These are phyloP conservation scores for Aspergillus mulundensis DNA, from an alignment of 495 filamentous ascomycete species.

Conservation along the genomic window DNA sequence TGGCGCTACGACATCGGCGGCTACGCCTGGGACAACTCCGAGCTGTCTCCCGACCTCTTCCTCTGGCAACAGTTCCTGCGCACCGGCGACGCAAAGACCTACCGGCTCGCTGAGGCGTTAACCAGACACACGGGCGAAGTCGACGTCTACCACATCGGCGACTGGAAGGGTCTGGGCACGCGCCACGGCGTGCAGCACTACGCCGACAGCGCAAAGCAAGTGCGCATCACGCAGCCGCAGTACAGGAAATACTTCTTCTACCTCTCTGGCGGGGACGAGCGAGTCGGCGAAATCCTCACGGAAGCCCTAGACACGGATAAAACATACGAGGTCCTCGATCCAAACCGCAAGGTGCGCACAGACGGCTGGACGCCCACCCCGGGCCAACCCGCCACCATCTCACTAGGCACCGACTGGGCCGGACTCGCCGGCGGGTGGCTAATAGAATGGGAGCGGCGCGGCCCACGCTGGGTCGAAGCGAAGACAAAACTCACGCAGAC, in stretches of 20 bases:
- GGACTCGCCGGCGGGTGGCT: constrained; percentile 44
- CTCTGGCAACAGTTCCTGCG: constrained; percentile 51
- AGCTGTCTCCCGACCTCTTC: constrained; percentile 49
- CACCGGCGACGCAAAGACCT: constrained; percentile 43
- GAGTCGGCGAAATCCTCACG: constrained; percentile 39
- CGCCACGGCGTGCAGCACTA: constrained; percentile 52
- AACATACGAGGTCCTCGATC: constrained; percentile 41
- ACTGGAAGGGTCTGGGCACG: constrained; percentile 46
- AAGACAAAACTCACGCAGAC: constrained; percentile 32
- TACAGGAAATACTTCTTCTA: constrained; percentile 46
- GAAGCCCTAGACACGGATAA: constrained; percentile 38
- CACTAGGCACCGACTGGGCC: constrained; percentile 46
- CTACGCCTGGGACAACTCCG: constrained; percentile 53
- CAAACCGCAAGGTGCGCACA: constrained; percentile 43
- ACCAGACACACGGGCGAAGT: constrained; percentile 49
- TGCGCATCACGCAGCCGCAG: constrained; percentile 30
- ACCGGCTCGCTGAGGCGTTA: constrained; percentile 44
- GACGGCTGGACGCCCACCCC: constrained; percentile 39
- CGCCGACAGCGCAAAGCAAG: constrained; percentile 47
- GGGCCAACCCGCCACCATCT: constrained; percentile 32
- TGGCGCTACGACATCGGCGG: constrained; percentile 53
- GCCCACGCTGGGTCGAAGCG: constrained; percentile 39
- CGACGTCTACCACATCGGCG: constrained; percentile 46
- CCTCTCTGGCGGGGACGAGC: constrained; percentile 41
- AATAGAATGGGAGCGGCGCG: constrained; percentile 45